Evolutionary conservation across 2,329 filamentous ascomycete genomes (phyloP), one percentile per base, ranked within the genome.

Genomic region (Fusarium irregulare): DNA sequence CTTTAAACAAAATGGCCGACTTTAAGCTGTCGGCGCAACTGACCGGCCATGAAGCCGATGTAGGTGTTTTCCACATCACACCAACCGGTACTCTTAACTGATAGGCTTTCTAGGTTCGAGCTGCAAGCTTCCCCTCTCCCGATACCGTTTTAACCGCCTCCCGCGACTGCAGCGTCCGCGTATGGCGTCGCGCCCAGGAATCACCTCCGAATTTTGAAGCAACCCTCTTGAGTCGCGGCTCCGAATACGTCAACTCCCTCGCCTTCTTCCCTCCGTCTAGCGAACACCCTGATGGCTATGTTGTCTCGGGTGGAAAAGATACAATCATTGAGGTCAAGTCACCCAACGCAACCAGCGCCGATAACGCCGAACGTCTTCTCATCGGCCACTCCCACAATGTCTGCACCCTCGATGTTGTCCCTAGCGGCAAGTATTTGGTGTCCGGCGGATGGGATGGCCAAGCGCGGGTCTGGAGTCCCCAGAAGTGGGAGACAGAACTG

Each of bases 401-500:
- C 47, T 98, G 95, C 78, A 87, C 94, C 11, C 82, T 99, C 46
- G 93, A 97, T 75, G 90, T 93, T 18, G 91, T 91, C 53, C 87
- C 91, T 2, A 87, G 90, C 63, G 91, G 91, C 3, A 87, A 83
- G 47, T 93, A 89, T 78, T 85, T 98, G 42, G 90, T 98, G 48
- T 98, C 95, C 71, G 96, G 95, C 32, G 93, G 94, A 75, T 99
- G 96, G 96, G 96, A 99, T 80, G 89, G 89, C 30, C 92, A 94
- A 70, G 94, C 93, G 28, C 91, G 93, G 57, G 83, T 98, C 55
- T 99, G 96, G 96, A 87, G 86, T 68, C 83, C 96, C n/a, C 88
- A 88, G 42, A 94, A 91, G 71, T 98, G 95, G 93, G 93, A 97
- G 76, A 88, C 88, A 12, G 88, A 92, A 69, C 82, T 89, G 14